These are phyloP conservation scores for Backusella tuberculispora DNA, from an alignment of 192 early-diverging fungal species.

Conservation along the genomic window DNA sequence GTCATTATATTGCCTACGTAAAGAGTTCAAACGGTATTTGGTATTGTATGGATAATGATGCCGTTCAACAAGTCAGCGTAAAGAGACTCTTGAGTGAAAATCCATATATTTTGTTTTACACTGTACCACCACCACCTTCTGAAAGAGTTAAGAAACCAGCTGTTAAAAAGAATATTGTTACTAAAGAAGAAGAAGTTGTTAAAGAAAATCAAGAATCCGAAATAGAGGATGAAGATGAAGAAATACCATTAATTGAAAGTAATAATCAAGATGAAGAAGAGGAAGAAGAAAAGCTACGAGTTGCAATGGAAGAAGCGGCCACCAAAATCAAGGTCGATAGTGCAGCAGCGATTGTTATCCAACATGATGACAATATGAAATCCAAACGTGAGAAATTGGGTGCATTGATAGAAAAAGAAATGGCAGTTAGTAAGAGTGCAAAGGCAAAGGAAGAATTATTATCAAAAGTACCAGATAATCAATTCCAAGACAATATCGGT, in stretches of 20 bases:
- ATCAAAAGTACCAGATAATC: conserved; percentile 29
- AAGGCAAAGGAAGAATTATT: conserved; percentile 40
- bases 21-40: conserved; percentile 77
- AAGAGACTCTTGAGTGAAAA: conserved; percentile 70
- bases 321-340: conserved; percentile 51
- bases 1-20: conserved; percentile 85
- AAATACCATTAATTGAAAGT: conserved; percentile 4
- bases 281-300: conserved; percentile 43
- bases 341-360: conserved; percentile 50
- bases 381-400: conserved; percentile 48
- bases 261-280: conserved; percentile 42
- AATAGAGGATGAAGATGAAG: conserved; percentile 20
- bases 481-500: conserved; percentile 43
- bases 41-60: conserved; percentile 80
- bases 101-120: conserved; percentile 81
- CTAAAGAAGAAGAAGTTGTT: not conserved
- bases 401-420: conserved; percentile 51
- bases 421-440: conserved; percentile 53
- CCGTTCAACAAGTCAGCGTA: conserved; percentile 71
- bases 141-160: conserved; percentile 1
- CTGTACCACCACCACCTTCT: not conserved
- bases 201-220: not conserved
- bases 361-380: conserved; percentile 48
- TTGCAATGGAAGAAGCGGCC: conserved; percentile 35
- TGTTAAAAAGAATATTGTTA: not conserved